phyloP scores from a whole-genome alignment of 352 stramenopile genomes.

The Aphanomyces stellatus region DNA sequence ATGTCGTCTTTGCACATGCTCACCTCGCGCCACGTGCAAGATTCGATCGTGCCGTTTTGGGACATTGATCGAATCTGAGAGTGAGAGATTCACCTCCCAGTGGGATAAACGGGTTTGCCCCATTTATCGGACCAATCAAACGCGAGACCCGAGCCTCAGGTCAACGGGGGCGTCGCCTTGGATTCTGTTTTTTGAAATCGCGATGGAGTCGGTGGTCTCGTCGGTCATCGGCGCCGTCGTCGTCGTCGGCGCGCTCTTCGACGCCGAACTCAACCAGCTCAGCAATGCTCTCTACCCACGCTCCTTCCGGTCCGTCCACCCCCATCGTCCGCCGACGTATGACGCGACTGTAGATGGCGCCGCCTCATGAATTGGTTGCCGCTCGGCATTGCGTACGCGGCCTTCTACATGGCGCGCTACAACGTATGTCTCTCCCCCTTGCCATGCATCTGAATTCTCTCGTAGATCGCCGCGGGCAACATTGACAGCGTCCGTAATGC shows the following conservation, averaged over 20 bases:
- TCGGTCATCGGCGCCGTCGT: slow-evolving; percentile 49
- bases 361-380: slow-evolving; percentile 68
- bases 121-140: no score
- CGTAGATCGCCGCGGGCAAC: slow-evolving; percentile 39
- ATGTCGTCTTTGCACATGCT: no score
- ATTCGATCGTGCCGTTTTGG: no score
- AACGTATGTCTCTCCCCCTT: slow-evolving; percentile 21
- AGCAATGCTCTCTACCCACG: slow-evolving; percentile 45
- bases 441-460: background rate
- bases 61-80: no score
- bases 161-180: no score
- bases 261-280: slow-evolving; percentile 50
- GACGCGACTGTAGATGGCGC: slow-evolving; percentile 37
- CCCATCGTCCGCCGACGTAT: background rate
- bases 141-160: no score
- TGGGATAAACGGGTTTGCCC: no score
- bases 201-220: slow-evolving; percentile 28
- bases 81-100: no score
- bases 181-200: no score
- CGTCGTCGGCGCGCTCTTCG: slow-evolving; percentile 41
- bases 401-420: slow-evolving; percentile 76
- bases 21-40: no score
- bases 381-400: slow-evolving; percentile 60
- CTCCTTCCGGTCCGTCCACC: slow-evolving; percentile 32
- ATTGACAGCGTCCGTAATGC: slow-evolving; percentile 38